Percentiles rank a stretch among this genome's conserved stretches.
Conservation (phyloP, 495 filamentous ascomycete species). For the Aspergillus homomorphus region DNA sequence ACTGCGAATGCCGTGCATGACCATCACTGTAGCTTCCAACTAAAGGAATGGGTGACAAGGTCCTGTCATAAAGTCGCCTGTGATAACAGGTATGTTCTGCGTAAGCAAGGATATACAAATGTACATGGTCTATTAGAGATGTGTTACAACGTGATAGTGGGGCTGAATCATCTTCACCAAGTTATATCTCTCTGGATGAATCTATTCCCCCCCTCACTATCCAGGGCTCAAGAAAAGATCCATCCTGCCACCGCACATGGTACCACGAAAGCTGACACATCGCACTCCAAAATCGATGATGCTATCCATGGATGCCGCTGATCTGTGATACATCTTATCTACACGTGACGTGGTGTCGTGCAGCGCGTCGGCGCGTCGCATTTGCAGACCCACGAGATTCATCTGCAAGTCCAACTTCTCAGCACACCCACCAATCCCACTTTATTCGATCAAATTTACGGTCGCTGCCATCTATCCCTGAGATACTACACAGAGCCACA, state of each 20-base stretch:
- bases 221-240: too few species aligned
- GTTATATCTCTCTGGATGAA: too few species aligned
- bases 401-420: background rate
- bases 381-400: conserved; percentile 8
- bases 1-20: too few species aligned
- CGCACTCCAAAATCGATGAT: background rate
- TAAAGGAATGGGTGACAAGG: too few species aligned
- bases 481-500: background rate
- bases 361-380: conserved; percentile 25
- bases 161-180: too few species aligned
- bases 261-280: background rate
- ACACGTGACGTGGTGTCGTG: conserved; percentile 27
- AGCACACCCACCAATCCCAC: background rate
- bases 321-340: conserved; percentile 4
- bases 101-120: too few species aligned
- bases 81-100: too few species aligned
- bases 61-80: too few species aligned
- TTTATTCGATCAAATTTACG: background rate
- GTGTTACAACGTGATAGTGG: too few species aligned
- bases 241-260: background rate
- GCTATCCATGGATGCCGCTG: background rate
- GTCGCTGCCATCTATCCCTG: background rate
- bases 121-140: too few species aligned
- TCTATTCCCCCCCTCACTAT: too few species aligned
- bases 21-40: too few species aligned